Evolutionary conservation across 176 grass and related monocot species (phyloP), one percentile per base, ranked within the genome.

Genomic region (Aegilops longissima): DNA sequence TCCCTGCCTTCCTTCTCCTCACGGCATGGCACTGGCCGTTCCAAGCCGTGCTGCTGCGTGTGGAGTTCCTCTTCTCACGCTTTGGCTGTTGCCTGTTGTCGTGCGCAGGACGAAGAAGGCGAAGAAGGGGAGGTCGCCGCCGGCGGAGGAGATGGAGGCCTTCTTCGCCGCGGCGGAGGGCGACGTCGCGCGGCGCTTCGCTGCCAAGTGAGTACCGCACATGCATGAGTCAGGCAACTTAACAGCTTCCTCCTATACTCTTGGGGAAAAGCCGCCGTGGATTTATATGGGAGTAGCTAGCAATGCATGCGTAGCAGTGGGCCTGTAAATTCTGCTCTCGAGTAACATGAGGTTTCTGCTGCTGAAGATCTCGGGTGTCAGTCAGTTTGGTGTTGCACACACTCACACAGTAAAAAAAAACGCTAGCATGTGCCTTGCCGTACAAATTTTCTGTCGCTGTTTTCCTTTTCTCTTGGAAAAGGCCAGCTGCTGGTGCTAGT

Each of bases 161-260:
- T 91, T 91, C 85, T 54, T 91, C 85, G 81, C 85, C 49, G 76
- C 81, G 0, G 85, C 85, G 3, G 89, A 91, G 81, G 76, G 54
- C 76, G 40, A 8, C 85, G 39, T 81, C 16, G 85, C 69, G 16
- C 81, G 68, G 44, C 81, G 89, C 76, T 91, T 91, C 85, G 81
- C 76, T 8, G 76, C 49, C 69, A 87, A 84, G 89, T 91, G 85
- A 91, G 89, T 84, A 79, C 2, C 16, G 42, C 12, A 8, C 10
- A 20, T 5, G 69, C 67, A 45, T 21, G 56, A 0, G 51, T 52
- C 14, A 52, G 49, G 49, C 49, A 17, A 8, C 8, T 8, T 8
- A 9, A 18, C 51, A 18, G 72, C 72, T 12, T 59, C 31, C 5
- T 49, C 12, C 38, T 61, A 14, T 9, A 3, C 49, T 47, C 24